Conservation (phyloP, 176 grass and related monocot species). For the Melocanna baccifera region DNA sequence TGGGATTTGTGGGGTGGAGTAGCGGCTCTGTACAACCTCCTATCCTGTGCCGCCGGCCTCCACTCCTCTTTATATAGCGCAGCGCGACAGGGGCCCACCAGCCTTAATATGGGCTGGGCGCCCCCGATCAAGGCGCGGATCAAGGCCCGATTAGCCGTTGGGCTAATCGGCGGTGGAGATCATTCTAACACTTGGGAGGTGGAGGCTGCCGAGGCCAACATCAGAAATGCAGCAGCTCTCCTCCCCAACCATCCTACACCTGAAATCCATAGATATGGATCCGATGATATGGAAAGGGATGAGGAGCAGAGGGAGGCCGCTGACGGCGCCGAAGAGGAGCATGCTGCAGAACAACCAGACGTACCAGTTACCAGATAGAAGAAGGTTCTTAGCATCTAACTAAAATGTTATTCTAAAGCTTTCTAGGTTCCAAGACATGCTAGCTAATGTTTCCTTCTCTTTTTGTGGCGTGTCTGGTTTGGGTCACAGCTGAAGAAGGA, state of each 20-base stretch:
- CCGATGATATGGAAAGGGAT: background rate
- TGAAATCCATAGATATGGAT: constrained; percentile 22
- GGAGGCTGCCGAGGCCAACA: background rate
- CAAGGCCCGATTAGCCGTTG: no score
- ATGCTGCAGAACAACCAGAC: background rate
- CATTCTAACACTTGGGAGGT: background rate
- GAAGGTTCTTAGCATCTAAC: background rate
- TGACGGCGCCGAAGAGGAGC: background rate
- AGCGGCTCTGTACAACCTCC: no score
- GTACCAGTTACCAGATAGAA: no score
- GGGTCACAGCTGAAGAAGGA: background rate
- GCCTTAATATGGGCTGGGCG: no score
- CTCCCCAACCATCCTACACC: background rate
- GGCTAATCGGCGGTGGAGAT: no score
- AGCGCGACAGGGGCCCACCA: no score
- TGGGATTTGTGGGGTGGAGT: no score
- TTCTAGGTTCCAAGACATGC: background rate
- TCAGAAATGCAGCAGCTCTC: constrained; percentile 2
- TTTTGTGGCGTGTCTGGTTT: background rate
- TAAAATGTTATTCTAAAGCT: background rate
- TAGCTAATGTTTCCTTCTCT: background rate
- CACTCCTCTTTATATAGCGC: no score
- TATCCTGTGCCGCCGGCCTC: no score
- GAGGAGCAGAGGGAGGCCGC: background rate
- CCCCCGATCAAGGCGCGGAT: no score